Evolutionary conservation across 2,329 filamentous ascomycete genomes (phyloP).

Genomic region (Colletotrichum magnum): DNA sequence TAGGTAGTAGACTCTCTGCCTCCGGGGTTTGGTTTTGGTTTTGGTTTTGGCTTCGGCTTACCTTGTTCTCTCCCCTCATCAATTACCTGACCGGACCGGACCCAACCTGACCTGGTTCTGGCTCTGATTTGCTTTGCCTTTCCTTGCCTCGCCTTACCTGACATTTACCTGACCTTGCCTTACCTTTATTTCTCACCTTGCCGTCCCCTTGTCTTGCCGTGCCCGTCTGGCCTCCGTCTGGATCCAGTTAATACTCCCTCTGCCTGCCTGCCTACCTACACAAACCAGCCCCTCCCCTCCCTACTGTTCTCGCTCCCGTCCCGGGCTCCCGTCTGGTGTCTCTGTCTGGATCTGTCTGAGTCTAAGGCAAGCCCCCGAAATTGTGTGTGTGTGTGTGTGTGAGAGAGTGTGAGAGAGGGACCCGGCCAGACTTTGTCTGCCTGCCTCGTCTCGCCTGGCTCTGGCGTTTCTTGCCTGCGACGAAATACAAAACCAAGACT

Average conservation of each 20-base stretch:
- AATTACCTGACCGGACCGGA: too few species aligned
- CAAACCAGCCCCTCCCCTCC: too few species aligned
- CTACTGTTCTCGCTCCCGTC: too few species aligned
- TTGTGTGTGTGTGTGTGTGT: too few species aligned
- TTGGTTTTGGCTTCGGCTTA: background rate
- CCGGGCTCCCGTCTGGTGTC: slow-evolving; percentile 8
- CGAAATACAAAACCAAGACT: slow-evolving; percentile 41
- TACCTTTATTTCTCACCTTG: background rate
- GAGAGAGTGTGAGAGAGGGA: too few species aligned
- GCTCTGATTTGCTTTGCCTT: slow-evolving; percentile 1
- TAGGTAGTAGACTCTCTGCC: too few species aligned
- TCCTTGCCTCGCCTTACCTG: background rate
- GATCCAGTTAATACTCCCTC: too few species aligned
- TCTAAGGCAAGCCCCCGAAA: background rate
- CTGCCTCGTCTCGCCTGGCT: background rate
- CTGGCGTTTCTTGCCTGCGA: slow-evolving; percentile 26
- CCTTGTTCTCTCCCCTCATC: too few species aligned
- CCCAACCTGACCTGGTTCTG: background rate
- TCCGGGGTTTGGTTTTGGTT: too few species aligned
- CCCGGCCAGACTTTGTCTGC: too few species aligned
- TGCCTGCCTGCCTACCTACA: too few species aligned
- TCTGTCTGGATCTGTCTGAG: background rate
- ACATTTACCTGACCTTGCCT: background rate
- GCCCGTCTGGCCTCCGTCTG: too few species aligned
- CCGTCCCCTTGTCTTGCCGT: slow-evolving; percentile 4